Conservation (phyloP, 768 basidiomycete genomes). For the Paxillus ammoniavirescens region DNA sequence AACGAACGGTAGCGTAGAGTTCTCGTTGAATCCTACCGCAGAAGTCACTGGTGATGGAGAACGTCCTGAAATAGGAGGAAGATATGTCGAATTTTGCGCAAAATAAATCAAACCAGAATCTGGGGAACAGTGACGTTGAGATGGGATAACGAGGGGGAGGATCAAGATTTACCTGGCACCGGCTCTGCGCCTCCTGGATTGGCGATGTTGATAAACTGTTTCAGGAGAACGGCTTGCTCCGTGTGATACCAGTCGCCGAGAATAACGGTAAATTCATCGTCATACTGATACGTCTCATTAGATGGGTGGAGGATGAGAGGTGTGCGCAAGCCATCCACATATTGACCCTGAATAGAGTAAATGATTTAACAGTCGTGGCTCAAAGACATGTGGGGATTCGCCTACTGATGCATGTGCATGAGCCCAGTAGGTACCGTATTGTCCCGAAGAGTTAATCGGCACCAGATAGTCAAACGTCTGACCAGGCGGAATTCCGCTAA, state of each 20-base stretch:
- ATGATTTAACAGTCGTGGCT: neutral
- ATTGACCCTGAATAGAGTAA: conserved; percentile 60
- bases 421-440: conserved; percentile 82
- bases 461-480: conserved; percentile 72
- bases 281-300: conserved; percentile 69
- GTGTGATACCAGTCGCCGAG: conserved; percentile 93
- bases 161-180: conserved; percentile 59
- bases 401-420: conserved; percentile 59
- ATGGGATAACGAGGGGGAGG: neutral
- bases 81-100: conserved; percentile 69
- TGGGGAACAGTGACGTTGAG: conserved; percentile 24
- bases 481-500: conserved; percentile 76
- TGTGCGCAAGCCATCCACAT: conserved; percentile 90
- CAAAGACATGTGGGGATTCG: neutral
- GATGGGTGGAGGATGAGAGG: conserved; percentile 77
- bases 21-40: conserved; percentile 80
- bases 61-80: conserved; percentile 54
- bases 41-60: conserved; percentile 46
- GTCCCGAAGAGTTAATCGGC: conserved; percentile 62
- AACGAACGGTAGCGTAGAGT: conserved; percentile 76
- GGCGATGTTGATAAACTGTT: conserved; percentile 63
- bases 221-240: conserved; percentile 59
- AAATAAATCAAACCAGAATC: conserved; percentile 85
- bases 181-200: conserved; percentile 89
- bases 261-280: conserved; percentile 86